Percentiles rank a stretch among this genome's conserved stretches.
phyloP scores from a whole-genome alignment of 768 basidiomycete species.

The Lactarius sp. region DNA sequence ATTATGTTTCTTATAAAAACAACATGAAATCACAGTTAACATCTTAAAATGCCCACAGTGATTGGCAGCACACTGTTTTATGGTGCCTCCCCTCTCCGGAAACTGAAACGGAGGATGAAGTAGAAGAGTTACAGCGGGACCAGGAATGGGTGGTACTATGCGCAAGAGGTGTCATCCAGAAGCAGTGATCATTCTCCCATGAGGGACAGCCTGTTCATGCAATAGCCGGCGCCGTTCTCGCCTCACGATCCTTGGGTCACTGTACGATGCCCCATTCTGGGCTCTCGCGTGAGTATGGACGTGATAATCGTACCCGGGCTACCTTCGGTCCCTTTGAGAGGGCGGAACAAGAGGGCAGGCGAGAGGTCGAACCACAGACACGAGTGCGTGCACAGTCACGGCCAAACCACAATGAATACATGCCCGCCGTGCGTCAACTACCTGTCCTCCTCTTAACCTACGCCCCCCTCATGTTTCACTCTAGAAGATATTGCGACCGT shows the following conservation, averaged over 20 bases:
- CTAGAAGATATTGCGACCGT: too few species aligned
- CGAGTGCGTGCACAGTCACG: constrained; percentile 41
- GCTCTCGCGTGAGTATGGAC: constrained; percentile 26
- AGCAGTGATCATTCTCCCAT: constrained; percentile 69
- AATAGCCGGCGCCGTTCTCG: constrained; percentile 37
- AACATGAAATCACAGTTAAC: too few species aligned
- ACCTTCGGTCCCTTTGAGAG: constrained; percentile 41
- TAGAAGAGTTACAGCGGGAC: constrained; percentile 68
- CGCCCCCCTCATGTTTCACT: too few species aligned
- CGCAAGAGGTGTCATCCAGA: constrained; percentile 60
- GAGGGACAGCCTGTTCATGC: constrained; percentile 75
- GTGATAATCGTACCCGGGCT: constrained; percentile 30
- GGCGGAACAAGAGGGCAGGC: constrained; percentile 33
- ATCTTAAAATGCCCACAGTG: too few species aligned
- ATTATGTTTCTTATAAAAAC: too few species aligned
- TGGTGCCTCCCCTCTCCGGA: not conserved
- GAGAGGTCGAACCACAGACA: constrained; percentile 36
- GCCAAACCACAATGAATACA: too few species aligned
- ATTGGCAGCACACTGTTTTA: too few species aligned
- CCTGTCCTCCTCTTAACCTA: too few species aligned
- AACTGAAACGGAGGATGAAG: constrained; percentile 34
- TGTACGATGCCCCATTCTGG: constrained; percentile 29
- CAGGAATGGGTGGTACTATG: constrained; percentile 56
- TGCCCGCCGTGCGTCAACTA: too few species aligned
- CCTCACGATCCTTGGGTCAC: constrained; percentile 29